phyloP scores from a whole-genome alignment of 2,329 filamentous ascomycete species.

The Fonsecaea nubica region DNA sequence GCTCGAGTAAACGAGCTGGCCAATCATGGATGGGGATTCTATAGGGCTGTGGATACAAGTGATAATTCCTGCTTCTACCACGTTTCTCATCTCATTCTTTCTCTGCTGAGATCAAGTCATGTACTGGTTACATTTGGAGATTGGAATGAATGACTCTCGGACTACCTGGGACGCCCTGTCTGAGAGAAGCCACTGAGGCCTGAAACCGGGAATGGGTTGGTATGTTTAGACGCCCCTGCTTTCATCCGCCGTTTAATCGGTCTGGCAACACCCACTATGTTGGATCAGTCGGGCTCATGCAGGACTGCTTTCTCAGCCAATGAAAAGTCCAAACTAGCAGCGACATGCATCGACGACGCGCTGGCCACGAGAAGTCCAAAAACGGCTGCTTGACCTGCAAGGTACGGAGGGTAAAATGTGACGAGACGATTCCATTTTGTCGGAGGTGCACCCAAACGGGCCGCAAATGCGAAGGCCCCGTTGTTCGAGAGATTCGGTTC shows the following conservation, averaged over 20 bases:
- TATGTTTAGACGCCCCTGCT: not conserved
- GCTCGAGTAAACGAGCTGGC: constrained; percentile 1
- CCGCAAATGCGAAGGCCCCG: constrained; percentile 33
- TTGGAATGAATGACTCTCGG: not conserved
- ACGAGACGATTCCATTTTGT: constrained; percentile 34
- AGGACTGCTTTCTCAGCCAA: constrained; percentile 11
- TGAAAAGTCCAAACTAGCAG: not conserved
- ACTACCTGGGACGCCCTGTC: not conserved
- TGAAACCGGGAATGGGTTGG: not conserved
- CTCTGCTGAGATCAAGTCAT: not conserved
- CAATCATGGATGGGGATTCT: not conserved
- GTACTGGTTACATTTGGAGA: not conserved
- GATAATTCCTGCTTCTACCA: not conserved
- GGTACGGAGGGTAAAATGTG: constrained; percentile 35
- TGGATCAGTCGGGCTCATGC: not conserved
- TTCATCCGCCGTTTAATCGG: not conserved
- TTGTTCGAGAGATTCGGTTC: constrained; percentile 26
- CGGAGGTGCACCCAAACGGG: constrained; percentile 31
- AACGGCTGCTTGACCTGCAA: constrained; percentile 38
- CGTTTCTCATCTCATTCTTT: not conserved
- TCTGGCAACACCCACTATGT: not conserved
- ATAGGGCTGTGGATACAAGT: constrained; percentile 4
- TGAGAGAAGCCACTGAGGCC: not conserved
- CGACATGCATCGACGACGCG: constrained; percentile 20
- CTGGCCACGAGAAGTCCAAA: constrained; percentile 30